phyloP scores from a whole-genome alignment of 129 eudicot genomes.

The Dittrichia graveolens region DNA sequence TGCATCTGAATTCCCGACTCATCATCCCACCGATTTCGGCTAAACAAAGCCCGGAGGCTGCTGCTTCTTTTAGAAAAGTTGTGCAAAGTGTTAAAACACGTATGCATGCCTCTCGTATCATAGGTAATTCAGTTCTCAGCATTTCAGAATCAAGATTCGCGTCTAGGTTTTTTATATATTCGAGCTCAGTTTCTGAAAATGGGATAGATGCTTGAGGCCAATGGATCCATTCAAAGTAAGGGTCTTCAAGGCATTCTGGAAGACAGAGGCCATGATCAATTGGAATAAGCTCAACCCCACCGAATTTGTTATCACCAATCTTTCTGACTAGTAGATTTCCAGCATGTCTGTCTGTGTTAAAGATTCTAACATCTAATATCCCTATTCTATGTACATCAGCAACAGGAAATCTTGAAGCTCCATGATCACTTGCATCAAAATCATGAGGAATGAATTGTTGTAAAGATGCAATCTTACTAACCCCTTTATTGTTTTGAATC shows the following conservation, averaged over 20 bases:
- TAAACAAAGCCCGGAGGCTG: conserved; percentile 57
- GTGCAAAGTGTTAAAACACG: conserved; percentile 61
- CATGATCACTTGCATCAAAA: conserved; percentile 79
- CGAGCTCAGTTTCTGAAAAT: conserved; percentile 59
- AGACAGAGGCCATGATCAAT: conserved; percentile 84
- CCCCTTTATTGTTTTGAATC: conserved; percentile 43
- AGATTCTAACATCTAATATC: conserved; percentile 65
- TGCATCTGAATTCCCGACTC: conserved; percentile 58
- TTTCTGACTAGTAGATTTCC: conserved; percentile 71
- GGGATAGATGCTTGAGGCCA: conserved; percentile 88
- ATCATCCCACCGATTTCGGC: conserved; percentile 79
- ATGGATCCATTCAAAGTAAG: conserved; percentile 81
- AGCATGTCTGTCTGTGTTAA: conserved; percentile 75
- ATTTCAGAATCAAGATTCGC: conserved; percentile 55
- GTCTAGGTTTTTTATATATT: conserved; percentile 57
- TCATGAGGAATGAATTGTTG: conserved; percentile 75
- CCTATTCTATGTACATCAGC: conserved; percentile 73
- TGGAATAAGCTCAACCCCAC: conserved; percentile 61
- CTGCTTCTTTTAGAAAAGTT: conserved; percentile 61
- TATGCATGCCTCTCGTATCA: conserved; percentile 73
- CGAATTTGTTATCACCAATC: conserved; percentile 48
- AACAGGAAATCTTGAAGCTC: conserved; percentile 67
- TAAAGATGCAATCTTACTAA: conserved; percentile 71
- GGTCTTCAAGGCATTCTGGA: conserved; percentile 77
- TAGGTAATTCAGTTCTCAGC: conserved; percentile 61